Evolutionary conservation across 1,284 basidiomycete species (phyloP).

Genomic region (Violaceomyces palustris): DNA sequence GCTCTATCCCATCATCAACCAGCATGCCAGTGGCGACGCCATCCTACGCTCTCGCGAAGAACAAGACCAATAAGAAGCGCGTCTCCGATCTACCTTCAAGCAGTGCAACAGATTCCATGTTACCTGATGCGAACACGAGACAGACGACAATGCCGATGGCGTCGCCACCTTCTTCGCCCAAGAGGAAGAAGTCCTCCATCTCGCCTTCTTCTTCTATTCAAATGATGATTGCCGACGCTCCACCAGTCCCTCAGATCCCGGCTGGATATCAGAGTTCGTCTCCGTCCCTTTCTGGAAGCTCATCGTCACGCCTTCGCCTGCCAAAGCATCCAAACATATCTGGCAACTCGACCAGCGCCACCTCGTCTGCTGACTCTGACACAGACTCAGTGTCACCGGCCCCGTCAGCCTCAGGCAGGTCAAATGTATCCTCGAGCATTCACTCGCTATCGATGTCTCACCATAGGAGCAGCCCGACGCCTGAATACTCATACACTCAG

Average conservation of each 20-base stretch:
- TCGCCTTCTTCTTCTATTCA: conserved; percentile 15
- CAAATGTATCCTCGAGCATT: conserved; percentile 29
- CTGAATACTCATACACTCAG: conserved; percentile 28
- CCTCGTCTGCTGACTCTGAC: conserved; percentile 16
- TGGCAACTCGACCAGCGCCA: conserved; percentile 8
- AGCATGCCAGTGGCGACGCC: neutral
- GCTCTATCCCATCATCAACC: neutral
- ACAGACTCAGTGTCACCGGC: conserved; percentile 24
- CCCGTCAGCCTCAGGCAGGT: conserved; percentile 25
- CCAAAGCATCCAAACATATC: too few relatives aligned
- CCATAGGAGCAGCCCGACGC: conserved; percentile 18
- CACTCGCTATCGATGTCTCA: conserved; percentile 22
- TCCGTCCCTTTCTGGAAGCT: conserved; percentile 13
- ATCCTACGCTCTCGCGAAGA: too few relatives aligned
- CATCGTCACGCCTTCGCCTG: conserved; percentile 17
- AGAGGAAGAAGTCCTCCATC: too few relatives aligned
- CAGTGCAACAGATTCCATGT: too few relatives aligned
- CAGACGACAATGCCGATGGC: too few relatives aligned
- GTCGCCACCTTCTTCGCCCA: too few relatives aligned
- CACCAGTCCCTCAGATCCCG: conserved; percentile 28
- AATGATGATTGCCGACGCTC: conserved; percentile 27
- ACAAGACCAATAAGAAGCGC: neutral
- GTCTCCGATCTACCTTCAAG: too few relatives aligned
- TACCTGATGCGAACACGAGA: too few relatives aligned
- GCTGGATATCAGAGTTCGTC: conserved; percentile 11